phyloP scores from a whole-genome alignment of 2,329 filamentous ascomycete species.

The Alternaria infectoria region DNA sequence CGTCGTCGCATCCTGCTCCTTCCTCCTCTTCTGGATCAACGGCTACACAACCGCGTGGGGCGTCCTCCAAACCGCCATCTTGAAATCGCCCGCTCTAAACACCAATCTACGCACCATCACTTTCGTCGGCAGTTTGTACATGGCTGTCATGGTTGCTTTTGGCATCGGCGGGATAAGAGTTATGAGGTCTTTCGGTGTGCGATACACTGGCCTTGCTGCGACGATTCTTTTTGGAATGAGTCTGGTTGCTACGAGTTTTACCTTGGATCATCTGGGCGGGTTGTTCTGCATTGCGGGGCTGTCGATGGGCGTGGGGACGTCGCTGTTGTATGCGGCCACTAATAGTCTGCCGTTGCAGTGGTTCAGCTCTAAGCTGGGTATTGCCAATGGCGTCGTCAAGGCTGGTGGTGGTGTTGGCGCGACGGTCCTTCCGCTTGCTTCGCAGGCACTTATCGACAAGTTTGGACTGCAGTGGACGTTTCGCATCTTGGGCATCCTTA shows the following conservation, averaged over 20 bases:
- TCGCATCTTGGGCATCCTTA: background rate
- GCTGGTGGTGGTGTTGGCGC: constrained; percentile 38
- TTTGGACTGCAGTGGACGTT: constrained; percentile 25
- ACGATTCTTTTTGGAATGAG: constrained; percentile 59
- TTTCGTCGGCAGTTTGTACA: constrained; percentile 63
- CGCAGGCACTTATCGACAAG: constrained; percentile 30
- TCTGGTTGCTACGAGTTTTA: constrained; percentile 56
- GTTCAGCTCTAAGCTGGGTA: constrained; percentile 33
- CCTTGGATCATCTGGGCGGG: constrained; percentile 27
- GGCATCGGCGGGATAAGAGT: constrained; percentile 61
- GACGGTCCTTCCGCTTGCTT: constrained; percentile 29
- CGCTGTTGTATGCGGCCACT: constrained; percentile 53
- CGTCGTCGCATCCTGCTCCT: constrained; percentile 58
- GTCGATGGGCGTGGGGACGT: constrained; percentile 56
- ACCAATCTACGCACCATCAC: constrained; percentile 53
- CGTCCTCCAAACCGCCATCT: constrained; percentile 64
- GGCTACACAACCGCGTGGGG: constrained; percentile 66
- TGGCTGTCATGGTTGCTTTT: constrained; percentile 59
- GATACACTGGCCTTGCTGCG: constrained; percentile 56
- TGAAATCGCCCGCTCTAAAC: constrained; percentile 50
- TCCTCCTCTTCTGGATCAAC: constrained; percentile 59
- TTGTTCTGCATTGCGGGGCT: constrained; percentile 29
- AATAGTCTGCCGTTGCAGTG: constrained; percentile 35
- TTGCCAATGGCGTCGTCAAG: constrained; percentile 39
- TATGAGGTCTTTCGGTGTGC: constrained; percentile 58